Base-by-base conservation (phyloP, 495 filamentous ascomycete genomes). In the Podospora australis region DNA sequence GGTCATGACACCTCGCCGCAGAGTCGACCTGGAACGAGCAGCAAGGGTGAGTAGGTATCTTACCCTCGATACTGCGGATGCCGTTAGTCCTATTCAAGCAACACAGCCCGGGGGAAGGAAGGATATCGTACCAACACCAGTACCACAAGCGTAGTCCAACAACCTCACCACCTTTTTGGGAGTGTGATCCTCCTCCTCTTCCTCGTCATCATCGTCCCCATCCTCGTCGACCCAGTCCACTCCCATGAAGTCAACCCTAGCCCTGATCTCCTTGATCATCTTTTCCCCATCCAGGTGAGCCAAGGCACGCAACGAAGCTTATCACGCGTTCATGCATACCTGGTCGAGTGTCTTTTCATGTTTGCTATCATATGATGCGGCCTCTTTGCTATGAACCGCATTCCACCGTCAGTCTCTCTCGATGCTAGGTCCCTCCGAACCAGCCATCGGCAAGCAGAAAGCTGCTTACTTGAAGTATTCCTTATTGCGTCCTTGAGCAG, bases 111-210 rank as follows among this genome's bases (percentile, higher is more conserved):
- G 79, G 80, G n/a, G 28, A 45, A n/a, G 22, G 14, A 22, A 20
- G 5, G 19, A 9, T 29, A 13, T 54, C 59, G 34, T 44, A 52
- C 87, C 70, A 52, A 72, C 46, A 4, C 86, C 86, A 14, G 84
- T 80, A 3, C 86, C 86, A 49, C 83, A 88, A 38, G 86, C 86
- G 64, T 88, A 90, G 53, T 90, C 86, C 8, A 90, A 67, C 41
- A 88, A 57, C 25, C 74, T 71, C 35, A 85, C 67, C 22, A 75
- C 65, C 47, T 71, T 70, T 35, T 54, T 64, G n/a, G 67, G 57
- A 9, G 61, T 58, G 14, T 49, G 58, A 26, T 42, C 53, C 2
- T 56, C 44, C 13, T 62, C 46, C 21, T 71, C 73, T 7, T 45
- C 50, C 7, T 53, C 52, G 7, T 51, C 56, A 8, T 57, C 57